phyloP scores from a whole-genome alignment of 768 basidiomycete species.

The Lentinula sp. region DNA sequence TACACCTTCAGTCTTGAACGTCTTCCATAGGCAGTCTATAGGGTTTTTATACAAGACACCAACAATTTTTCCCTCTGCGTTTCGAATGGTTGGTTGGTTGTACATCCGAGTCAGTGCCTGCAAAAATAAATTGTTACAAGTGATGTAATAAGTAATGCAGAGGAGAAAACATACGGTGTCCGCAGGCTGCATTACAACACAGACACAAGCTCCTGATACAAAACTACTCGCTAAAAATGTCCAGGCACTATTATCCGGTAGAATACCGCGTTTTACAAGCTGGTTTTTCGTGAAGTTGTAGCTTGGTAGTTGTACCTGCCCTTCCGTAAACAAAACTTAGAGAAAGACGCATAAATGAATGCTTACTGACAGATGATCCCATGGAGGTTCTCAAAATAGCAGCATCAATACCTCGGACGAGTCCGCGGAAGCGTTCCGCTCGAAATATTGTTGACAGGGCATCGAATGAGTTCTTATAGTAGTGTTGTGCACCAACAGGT shows the following conservation, averaged over 20 bases:
- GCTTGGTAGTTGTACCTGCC: constrained; percentile 85
- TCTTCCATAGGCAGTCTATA: constrained; percentile 96
- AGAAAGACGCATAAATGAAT: background rate
- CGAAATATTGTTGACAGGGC: constrained; percentile 76
- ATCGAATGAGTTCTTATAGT: constrained; percentile 81
- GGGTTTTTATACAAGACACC: constrained; percentile 87
- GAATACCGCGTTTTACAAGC: constrained; percentile 59
- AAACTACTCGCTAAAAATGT: constrained; percentile 86
- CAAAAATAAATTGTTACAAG: background rate
- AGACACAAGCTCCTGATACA: constrained; percentile 88
- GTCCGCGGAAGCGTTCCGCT: constrained; percentile 72
- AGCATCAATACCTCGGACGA: constrained; percentile 88
- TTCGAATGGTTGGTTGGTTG: constrained; percentile 79
- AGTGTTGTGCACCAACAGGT: constrained; percentile 91
- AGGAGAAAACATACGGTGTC: constrained; percentile 53
- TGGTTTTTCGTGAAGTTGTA: constrained; percentile 91
- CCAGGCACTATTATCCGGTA: constrained; percentile 74
- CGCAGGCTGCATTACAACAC: constrained; percentile 91
- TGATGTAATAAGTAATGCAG: background rate
- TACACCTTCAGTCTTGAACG: constrained; percentile 82
- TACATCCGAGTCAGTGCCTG: constrained; percentile 92
- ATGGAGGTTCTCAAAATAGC: constrained; percentile 91
- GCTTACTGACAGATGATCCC: constrained; percentile 70
- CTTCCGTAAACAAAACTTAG: background rate
- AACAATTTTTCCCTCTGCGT: constrained; percentile 64